A percentile compares a stretch with the other conserved stretches of the same genome.
These are phyloP conservation scores for Exophiala phaeomuriformis DNA, from an alignment of 2,329 filamentous ascomycete species.

Conservation along the genomic window DNA sequence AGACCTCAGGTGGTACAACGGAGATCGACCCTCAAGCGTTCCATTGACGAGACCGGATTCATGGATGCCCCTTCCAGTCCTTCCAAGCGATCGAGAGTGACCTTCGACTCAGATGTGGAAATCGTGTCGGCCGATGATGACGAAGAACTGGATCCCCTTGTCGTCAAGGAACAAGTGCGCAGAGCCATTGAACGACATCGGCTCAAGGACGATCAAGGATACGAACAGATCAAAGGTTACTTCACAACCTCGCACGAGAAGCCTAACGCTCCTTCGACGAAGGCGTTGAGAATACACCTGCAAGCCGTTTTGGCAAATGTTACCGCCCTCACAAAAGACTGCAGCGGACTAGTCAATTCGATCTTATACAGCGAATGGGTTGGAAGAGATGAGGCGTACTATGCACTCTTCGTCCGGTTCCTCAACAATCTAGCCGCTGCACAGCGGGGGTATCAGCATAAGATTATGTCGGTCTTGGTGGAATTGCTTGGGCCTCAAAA, in stretches of 20 bases:
- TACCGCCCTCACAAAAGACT: constrained; percentile 49
- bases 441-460: constrained; percentile 67
- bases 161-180: constrained; percentile 56
- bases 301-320: constrained; percentile 52
- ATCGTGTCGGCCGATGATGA: constrained; percentile 29
- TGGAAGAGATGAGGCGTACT: constrained; percentile 53
- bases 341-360: constrained; percentile 52
- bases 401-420: constrained; percentile 50
- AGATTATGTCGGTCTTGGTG: constrained; percentile 73
- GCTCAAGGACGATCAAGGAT: constrained; percentile 48
- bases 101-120: constrained; percentile 37
- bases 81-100: constrained; percentile 39
- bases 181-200: constrained; percentile 49
- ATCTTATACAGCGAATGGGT: constrained; percentile 55
- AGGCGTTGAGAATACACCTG: constrained; percentile 51
- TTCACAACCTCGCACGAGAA: constrained; percentile 44
- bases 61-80: constrained; percentile 29
- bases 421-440: constrained; percentile 65
- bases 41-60: constrained; percentile 24
- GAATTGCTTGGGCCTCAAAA: constrained; percentile 61
- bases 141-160: constrained; percentile 27
- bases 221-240: constrained; percentile 50
- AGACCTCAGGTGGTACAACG: constrained; percentile 14
- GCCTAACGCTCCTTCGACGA: constrained; percentile 45
- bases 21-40: constrained; percentile 24